These are phyloP conservation scores for Anthracocystis setariae DNA, from an alignment of 1,284 basidiomycete genomes.

Conservation along the genomic window DNA sequence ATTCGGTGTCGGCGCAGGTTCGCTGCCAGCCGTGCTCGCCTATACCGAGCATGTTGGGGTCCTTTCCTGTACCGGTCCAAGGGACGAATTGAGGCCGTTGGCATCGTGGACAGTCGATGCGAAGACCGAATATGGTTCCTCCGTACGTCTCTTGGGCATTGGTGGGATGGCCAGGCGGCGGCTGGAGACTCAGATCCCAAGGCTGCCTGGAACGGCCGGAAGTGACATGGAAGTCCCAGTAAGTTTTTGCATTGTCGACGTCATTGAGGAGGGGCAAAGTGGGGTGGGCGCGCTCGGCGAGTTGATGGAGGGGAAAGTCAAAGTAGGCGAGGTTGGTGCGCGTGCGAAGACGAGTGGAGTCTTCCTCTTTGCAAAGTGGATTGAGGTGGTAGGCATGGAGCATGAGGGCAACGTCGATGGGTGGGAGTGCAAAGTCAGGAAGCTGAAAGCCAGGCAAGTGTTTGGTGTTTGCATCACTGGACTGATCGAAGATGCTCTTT, in stretches of 20 bases:
- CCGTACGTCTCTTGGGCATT: slow-evolving; percentile 35
- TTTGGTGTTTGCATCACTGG: not conserved
- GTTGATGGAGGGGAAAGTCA: slow-evolving; percentile 35
- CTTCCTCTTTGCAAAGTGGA: slow-evolving; percentile 35
- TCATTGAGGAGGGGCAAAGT: slow-evolving; percentile 36
- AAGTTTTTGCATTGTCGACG: slow-evolving; percentile 20
- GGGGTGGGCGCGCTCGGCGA: slow-evolving; percentile 30
- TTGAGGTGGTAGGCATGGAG: slow-evolving; percentile 54
- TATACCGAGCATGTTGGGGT: slow-evolving; percentile 25
- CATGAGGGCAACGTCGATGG: slow-evolving; percentile 55
- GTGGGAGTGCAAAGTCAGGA: slow-evolving; percentile 44
- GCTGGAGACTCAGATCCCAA: slow-evolving; percentile 38
- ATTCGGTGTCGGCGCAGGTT: slow-evolving; percentile 6
- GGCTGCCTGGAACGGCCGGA: slow-evolving; percentile 32
- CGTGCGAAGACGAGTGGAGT: slow-evolving; percentile 25
- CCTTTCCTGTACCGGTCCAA: slow-evolving; percentile 39
- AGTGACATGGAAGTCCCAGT: slow-evolving; percentile 23
- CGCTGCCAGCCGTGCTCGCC: slow-evolving; percentile 40
- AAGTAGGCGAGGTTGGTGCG: slow-evolving; percentile 18
- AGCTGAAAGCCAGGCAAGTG: slow-evolving; percentile 13
- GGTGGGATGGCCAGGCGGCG: slow-evolving; percentile 33
- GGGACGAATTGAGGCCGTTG: slow-evolving; percentile 22
- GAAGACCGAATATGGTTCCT: slow-evolving; percentile 40
- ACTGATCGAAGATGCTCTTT: slow-evolving; percentile 1
- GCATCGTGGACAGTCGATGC: slow-evolving; percentile 36